Conservation (phyloP, 2,329 filamentous ascomycete species). For the Colletotrichum lini region DNA sequence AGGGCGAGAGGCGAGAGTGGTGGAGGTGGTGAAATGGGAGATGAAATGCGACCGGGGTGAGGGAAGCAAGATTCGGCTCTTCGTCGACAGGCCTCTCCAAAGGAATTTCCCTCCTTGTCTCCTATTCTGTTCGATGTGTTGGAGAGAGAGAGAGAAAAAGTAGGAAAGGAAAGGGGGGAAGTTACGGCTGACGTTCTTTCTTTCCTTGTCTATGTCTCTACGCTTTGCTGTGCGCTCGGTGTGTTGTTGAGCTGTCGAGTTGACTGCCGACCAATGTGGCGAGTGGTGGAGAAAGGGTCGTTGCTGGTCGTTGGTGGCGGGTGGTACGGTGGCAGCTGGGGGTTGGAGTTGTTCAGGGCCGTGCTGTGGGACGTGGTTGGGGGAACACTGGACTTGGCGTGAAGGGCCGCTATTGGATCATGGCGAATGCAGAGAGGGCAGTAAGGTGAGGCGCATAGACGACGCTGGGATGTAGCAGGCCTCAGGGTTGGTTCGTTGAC, state of each 20-base stretch:
- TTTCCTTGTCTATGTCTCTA: constrained; percentile 2
- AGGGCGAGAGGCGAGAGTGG: constrained; percentile 25
- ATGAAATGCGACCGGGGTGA: constrained; percentile 37
- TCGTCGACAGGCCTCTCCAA: constrained; percentile 12
- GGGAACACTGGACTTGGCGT: constrained; percentile 47
- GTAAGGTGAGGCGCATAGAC: constrained; percentile 37
- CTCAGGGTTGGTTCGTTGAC: background rate
- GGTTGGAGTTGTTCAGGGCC: constrained; percentile 39
- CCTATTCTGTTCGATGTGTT: background rate
- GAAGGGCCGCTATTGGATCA: constrained; percentile 51
- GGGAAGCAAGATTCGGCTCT: background rate
- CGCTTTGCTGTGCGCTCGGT: background rate
- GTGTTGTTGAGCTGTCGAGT: constrained; percentile 5
- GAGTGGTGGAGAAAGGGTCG: constrained; percentile 16
- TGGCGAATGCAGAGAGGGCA: constrained; percentile 26
- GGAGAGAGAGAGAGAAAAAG: background rate
- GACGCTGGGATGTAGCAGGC: constrained; percentile 24
- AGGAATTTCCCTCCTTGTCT: background rate
- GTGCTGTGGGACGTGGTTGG: constrained; percentile 39
- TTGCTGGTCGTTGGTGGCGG: background rate
- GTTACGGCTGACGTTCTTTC: background rate
- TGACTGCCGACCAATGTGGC: constrained; percentile 21
- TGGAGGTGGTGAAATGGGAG: constrained; percentile 17
- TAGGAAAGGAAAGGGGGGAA: too few relatives aligned
- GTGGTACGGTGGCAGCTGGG: constrained; percentile 24